Conservation (phyloP, 257 asterid species). For the Solanum pimpinellifolium region DNA sequence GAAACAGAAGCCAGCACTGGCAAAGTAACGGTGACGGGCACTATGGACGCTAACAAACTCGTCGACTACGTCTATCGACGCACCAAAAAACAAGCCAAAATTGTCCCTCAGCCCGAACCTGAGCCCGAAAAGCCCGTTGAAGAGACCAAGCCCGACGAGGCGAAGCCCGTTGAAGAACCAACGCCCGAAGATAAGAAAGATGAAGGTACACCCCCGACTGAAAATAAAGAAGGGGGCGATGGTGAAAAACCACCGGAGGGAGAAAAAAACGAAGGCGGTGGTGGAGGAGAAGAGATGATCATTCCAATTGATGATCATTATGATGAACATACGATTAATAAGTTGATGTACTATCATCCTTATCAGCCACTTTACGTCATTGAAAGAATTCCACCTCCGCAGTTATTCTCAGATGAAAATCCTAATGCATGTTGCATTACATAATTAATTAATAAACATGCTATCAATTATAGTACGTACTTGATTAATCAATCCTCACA, state of each 20-base stretch:
- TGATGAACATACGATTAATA: conserved; percentile 1
- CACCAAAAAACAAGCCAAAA: conserved; percentile 77
- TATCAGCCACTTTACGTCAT: conserved; percentile 52
- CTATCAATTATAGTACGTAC: neutral
- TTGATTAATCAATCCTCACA: neutral
- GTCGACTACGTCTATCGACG: conserved; percentile 85
- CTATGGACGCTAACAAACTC: conserved; percentile 63
- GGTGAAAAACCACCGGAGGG: conserved; percentile 23
- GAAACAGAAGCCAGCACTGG: conserved; percentile 64
- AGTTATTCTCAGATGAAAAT: conserved; percentile 83
- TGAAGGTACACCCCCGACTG: conserved; percentile 14
- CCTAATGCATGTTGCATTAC: conserved; percentile 80
- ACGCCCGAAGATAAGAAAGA: conserved; percentile 28
- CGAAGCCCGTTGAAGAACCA: conserved; percentile 19
- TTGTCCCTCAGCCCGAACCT: conserved; percentile 71
- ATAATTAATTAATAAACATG: conserved; percentile 30
- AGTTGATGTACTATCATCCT: conserved; percentile 30
- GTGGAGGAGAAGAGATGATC: conserved; percentile 19
- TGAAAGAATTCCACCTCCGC: conserved; percentile 82
- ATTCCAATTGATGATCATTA: neutral
- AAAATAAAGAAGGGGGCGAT: conserved; percentile 2
- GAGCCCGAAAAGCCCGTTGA: conserved; percentile 33
- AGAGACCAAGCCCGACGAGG: conserved; percentile 29
- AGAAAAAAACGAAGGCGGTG: conserved; percentile 10
- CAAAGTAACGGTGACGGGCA: conserved; percentile 81